Percentiles rank a stretch among this genome's conserved stretches.
phyloP scores from a whole-genome alignment of 306 rosid species.

The Cicer chorassanicum region DNA sequence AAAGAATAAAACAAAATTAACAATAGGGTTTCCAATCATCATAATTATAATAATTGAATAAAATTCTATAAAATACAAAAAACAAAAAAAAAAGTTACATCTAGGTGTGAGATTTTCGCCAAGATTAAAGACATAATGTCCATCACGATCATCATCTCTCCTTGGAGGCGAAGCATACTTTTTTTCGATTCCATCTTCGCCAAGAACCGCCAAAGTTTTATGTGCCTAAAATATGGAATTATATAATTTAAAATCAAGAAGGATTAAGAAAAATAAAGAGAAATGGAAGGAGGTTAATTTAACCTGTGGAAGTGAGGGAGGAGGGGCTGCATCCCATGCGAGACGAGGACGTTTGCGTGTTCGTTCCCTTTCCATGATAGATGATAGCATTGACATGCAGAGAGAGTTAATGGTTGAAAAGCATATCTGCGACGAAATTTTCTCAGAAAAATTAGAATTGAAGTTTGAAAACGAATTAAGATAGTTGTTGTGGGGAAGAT shows the following conservation, averaged over 20 bases:
- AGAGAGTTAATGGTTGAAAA: not conserved
- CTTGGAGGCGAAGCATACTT: conserved; percentile 79
- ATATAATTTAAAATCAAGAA: not conserved
- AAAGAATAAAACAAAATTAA: not conserved
- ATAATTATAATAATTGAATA: not conserved
- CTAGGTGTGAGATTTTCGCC: conserved; percentile 97
- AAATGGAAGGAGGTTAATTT: conserved; percentile 27
- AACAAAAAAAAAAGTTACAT: conserved; percentile 53
- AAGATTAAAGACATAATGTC: conserved; percentile 78
- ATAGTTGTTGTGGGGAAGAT: not conserved
- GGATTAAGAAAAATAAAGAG: not conserved
- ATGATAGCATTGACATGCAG: conserved; percentile 42
- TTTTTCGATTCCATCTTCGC: conserved; percentile 53
- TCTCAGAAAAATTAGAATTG: not conserved
- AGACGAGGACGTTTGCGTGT: conserved; percentile 80
- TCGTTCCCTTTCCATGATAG: conserved; percentile 69
- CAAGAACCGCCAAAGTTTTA: conserved; percentile 47
- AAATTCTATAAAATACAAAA: not conserved
- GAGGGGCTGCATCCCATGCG: conserved; percentile 79
- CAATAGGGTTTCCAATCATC: not conserved
- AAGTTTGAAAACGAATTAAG: not conserved
- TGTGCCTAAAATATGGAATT: conserved; percentile 53
- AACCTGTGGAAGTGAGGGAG: conserved; percentile 66
- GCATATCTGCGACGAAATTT: conserved; percentile 24
- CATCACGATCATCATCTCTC: conserved; percentile 95